Evolutionary conservation across 2,329 filamentous ascomycete species (phyloP), one percentile per base, ranked within the genome.

Genomic region (Claviceps sp.): DNA sequence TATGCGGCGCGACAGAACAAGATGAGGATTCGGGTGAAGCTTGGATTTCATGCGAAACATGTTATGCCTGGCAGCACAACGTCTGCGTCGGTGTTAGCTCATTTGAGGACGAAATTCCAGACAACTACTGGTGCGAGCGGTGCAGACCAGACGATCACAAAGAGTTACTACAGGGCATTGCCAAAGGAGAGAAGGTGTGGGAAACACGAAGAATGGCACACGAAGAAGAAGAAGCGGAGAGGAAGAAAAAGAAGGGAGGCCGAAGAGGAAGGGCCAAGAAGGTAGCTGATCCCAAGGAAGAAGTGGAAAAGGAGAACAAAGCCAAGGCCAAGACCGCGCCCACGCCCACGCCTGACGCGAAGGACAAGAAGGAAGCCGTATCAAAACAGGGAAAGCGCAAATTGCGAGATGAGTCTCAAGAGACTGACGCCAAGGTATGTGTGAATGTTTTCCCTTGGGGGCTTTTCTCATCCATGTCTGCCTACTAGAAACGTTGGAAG

Each of bases 1-100:
- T 96, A 48, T 98, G 91, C 64, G 91, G 93, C 58, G 85, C 88
- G 53, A 86, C 86, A 45, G 85, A 87, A 59, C 85, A 89, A 58
- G 86, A 90, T 54, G 87, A 91, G 59, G 87, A 94, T 59, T 83
- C 87, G 14, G 87, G 86, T 58, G 85, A 93, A 60, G 83, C 89
- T 50, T 97, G 95, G 89, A 95, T 98, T 61, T 88, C 86, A 55
- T 98, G 93, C 72, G 93, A 98, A 67, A 80, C 79, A 46, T 98
- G 93, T 68, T 82, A 81, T 47, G 91, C 85, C 43, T 98, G 93
- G 93, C 93, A 98, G 69, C 93, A 98, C 69, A 96, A 96, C 62
- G 84, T 94, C 56, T 98, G 93, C 65, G 88, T 98, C 74, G 88
- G 88, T 50, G 80, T 96, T 64, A 82, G 78, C 61, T 81, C 84